Conservation (phyloP, 2,329 filamentous ascomycete species). For the Trichoderma atrobrunneum region DNA sequence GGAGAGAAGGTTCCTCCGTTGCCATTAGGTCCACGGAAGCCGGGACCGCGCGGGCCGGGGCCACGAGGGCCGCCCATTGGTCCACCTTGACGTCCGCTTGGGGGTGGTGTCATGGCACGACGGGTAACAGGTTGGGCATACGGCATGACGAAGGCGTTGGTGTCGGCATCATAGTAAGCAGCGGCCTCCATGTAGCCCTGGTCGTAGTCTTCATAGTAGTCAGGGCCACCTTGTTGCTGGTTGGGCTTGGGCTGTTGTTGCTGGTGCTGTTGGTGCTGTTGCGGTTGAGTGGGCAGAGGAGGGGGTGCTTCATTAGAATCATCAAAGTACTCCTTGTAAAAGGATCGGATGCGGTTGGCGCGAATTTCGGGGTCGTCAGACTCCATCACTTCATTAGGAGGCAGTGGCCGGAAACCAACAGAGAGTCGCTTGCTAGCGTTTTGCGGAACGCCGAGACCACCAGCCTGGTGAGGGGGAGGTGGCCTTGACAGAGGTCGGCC, state of each 20-base stretch:
- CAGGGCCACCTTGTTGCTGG: constrained; percentile 28
- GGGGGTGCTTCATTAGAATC: constrained; percentile 61
- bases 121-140: constrained; percentile 83
- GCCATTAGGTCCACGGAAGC: constrained; percentile 20
- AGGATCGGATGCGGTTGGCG: constrained; percentile 94
- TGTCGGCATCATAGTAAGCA: constrained; percentile 63
- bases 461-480: constrained; percentile 26
- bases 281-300: constrained; percentile 37
- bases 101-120: constrained; percentile 94
- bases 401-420: constrained; percentile 77
- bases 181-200: constrained; percentile 64
- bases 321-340: constrained; percentile 99
- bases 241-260: constrained; percentile 29
- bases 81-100: constrained; percentile 49
- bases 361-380: constrained; percentile 90
- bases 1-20: constrained; percentile 47
- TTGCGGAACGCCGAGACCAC: constrained; percentile 52
- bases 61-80: constrained; percentile 27
- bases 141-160: constrained; percentile 71
- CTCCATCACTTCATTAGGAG: constrained; percentile 74
- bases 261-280: constrained; percentile 29
- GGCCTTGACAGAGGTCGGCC: constrained; percentile 37
- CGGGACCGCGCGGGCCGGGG: constrained; percentile 22
- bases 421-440: constrained; percentile 60
- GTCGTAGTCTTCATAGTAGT: constrained; percentile 76